Conservation (phyloP, 2,329 filamentous ascomycete genomes). For the Talaromyces atroroseus region DNA sequence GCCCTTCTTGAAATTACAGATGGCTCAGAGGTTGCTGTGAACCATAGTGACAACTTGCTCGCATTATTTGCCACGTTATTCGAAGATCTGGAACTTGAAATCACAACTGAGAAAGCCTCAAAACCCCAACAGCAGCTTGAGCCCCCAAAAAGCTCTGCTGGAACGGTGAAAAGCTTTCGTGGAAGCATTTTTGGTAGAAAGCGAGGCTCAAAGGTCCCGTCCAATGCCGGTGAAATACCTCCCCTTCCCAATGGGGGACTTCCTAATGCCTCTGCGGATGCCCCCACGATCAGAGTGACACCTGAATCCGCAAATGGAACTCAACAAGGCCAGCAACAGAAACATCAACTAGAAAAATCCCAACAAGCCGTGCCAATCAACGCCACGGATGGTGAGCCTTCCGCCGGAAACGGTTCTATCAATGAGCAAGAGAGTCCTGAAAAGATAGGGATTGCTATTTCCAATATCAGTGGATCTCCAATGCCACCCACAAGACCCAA, state of each 20-base stretch:
- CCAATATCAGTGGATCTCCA: conserved; percentile 16
- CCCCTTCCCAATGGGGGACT: conserved; percentile 22
- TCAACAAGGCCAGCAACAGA: conserved; percentile 9
- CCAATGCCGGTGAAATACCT: conserved; percentile 25
- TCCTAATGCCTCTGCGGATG: conserved; percentile 25
- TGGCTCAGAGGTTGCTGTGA: conserved; percentile 78
- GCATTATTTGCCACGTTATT: conserved; percentile 78
- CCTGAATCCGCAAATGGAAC: conserved; percentile 41
- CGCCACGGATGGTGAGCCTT: background rate
- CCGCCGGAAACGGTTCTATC: background rate
- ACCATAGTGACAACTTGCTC: conserved; percentile 78
- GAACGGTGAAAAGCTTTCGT: conserved; percentile 63
- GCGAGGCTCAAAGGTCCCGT: conserved; percentile 39
- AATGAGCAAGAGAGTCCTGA: conserved; percentile 8
- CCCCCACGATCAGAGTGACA: conserved; percentile 73
- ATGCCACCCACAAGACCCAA: conserved; percentile 18
- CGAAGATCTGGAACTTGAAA: conserved; percentile 51
- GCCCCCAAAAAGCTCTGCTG: conserved; percentile 63
- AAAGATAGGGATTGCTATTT: conserved; percentile 25
- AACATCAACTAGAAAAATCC: conserved; percentile 25
- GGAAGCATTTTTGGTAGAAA: conserved; percentile 73
- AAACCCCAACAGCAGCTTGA: conserved; percentile 39
- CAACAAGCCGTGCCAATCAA: conserved; percentile 18
- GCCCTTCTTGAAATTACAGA: conserved; percentile 76
- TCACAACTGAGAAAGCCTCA: conserved; percentile 28